These are phyloP conservation scores for Kluyveromyces nonfermentans DNA, from an alignment of 805 yeast species.

Conservation along the genomic window DNA sequence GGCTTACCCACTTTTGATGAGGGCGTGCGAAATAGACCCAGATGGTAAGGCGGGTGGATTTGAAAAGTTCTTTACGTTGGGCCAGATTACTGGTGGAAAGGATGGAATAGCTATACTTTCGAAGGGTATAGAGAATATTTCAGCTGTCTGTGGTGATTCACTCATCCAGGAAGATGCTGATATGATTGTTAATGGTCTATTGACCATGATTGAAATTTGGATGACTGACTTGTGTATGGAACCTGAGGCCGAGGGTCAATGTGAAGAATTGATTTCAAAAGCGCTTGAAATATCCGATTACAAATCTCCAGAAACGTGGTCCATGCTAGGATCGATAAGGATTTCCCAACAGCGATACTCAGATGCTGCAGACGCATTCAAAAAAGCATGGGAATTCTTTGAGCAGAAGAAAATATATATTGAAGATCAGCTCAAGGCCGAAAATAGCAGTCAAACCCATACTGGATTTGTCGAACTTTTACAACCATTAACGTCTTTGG, in stretches of 20 bases:
- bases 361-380: slow-evolving; percentile 65
- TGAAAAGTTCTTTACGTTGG: slow-evolving; percentile 81
- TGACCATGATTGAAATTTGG: slow-evolving; percentile 89
- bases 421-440: slow-evolving; percentile 37
- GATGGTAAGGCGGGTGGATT: slow-evolving; percentile 50
- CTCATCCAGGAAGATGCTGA: slow-evolving; percentile 36
- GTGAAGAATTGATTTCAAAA: slow-evolving; percentile 60
- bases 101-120: slow-evolving; percentile 59
- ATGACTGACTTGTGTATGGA: slow-evolving; percentile 98
- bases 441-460: slow-evolving; percentile 11
- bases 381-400: slow-evolving; percentile 65
- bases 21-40: slow-evolving; percentile 62
- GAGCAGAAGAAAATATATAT: slow-evolving; percentile 39
- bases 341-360: slow-evolving; percentile 71
- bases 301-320: slow-evolving; percentile 69
- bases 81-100: slow-evolving; percentile 79
- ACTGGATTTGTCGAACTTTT: slow-evolving; percentile 54
- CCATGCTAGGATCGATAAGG: slow-evolving; percentile 74
- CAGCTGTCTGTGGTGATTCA: slow-evolving; percentile 15
- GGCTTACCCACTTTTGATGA: slow-evolving; percentile 55
- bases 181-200: slow-evolving; percentile 66
- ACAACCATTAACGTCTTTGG: slow-evolving; percentile 63
- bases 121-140: slow-evolving; percentile 44
- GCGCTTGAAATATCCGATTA: slow-evolving; percentile 50
- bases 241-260: slow-evolving; percentile 70